Base-by-base conservation (phyloP, 2,329 filamentous ascomycete genomes). In the Colletotrichum costaricense region DNA sequence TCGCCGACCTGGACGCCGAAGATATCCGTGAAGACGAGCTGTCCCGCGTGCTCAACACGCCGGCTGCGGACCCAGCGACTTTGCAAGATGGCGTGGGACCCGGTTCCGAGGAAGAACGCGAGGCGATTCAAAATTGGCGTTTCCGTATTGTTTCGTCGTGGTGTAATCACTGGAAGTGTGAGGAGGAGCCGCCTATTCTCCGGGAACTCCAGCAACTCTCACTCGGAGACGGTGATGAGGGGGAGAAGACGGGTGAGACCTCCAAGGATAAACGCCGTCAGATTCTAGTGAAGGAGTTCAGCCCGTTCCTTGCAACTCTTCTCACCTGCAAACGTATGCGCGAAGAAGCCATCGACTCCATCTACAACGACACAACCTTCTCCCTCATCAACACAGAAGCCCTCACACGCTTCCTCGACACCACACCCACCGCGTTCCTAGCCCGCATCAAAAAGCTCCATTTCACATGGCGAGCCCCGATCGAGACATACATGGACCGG, bases 321-420 rank as follows among this genome's bases (percentile, higher is more conserved):
- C 72, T 74, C 22, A 28, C 64, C 4, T 74, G 72, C 69, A 74
- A 63, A 30, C 72, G 72, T 14, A 64, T 73, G 67, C 42, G 65
- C n/a, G 58, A 42, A 19, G 72, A 74, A 55, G 69, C 72, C 1
- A 19, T 68, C 33, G 64, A 69, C 19, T 68, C 69, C 55, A 65
- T 74, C 19, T 74, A 72, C 26, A 60, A 66, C 28, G 24, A 52
- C 22, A 68, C 49, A 9, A 35, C 69, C 4, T 74, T 74, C 38
- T 64, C 82, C 78, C 16, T 74, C 38, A 42, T 73, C 49, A 67
- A 62, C 5, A 60, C 60, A 1, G 60, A 60, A 16, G 42, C 70
- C 1, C 46, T 73, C 2, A 55, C 67, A 4, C 55, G 70, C 14
- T 73, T 73, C 19, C 11, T 65, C 14, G 16, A 22, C 3, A 73